Evolutionary conservation across 345 rosid genomes (phyloP).

Genomic region (Passiflora organensis): DNA sequence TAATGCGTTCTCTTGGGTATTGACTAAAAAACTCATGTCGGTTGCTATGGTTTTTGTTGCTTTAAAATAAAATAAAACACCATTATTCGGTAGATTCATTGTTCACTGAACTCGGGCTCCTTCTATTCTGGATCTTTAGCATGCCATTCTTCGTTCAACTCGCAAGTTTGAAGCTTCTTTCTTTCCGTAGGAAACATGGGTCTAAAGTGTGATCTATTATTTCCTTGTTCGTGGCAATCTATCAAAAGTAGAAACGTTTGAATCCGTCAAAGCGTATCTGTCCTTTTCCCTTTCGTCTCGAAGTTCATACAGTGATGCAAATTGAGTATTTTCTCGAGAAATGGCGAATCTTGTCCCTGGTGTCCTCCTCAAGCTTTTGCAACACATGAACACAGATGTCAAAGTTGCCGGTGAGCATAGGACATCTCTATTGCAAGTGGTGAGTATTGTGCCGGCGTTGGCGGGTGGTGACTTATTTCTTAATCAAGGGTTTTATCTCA

Average conservation of each 20-base stretch:
- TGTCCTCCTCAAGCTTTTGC: constrained; percentile 87
- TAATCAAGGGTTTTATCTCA: constrained; percentile 87
- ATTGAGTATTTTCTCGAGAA: constrained; percentile 25
- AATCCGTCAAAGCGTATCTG: constrained; percentile 11
- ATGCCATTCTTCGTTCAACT: constrained; percentile 2
- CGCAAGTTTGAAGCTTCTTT: not conserved
- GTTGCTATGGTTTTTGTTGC: constrained; percentile 16
- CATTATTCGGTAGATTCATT: constrained; percentile 11
- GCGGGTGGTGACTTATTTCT: constrained; percentile 94
- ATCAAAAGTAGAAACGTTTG: constrained; percentile 8
- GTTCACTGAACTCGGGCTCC: constrained; percentile 4
- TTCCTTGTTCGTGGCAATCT: not conserved
- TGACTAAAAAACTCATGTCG: constrained; percentile 7
- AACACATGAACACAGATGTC: constrained; percentile 95
- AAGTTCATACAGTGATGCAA: constrained; percentile 36
- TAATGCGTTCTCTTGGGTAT: constrained; percentile 3
- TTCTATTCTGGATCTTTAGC: constrained; percentile 14
- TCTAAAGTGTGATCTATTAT: constrained; percentile 8
- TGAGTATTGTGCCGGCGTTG: constrained; percentile 93
- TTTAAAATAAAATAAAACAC: constrained; percentile 1
- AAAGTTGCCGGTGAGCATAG: constrained; percentile 95
- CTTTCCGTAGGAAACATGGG: constrained; percentile 5
- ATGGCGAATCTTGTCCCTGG: constrained; percentile 98
- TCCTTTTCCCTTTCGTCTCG: constrained; percentile 20
- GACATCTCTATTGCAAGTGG: constrained; percentile 81